These are phyloP conservation scores for Sugiyamaella japonica DNA, from an alignment of 1,139 yeast species.

Conservation along the genomic window DNA sequence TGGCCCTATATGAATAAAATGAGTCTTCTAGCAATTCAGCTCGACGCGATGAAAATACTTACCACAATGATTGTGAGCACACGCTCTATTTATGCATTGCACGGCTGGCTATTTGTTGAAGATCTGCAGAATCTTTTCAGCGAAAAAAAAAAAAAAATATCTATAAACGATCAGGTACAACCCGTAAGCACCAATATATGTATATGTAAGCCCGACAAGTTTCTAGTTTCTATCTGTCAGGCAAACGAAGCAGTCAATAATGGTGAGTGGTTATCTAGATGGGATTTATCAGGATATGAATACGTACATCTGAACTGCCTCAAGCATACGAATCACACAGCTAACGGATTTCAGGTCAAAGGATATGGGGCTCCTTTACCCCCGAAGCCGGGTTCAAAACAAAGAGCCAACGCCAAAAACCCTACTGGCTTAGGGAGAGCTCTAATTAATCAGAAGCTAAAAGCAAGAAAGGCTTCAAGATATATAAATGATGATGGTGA, in stretches of 20 bases:
- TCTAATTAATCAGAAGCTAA: constrained; percentile 70
- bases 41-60: too few relatives aligned
- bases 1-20: too few relatives aligned
- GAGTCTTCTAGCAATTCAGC: too few relatives aligned
- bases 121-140: neutral
- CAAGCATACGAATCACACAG: neutral
- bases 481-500: constrained; percentile 73
- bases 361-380: constrained; percentile 67
- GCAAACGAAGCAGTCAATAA: neutral
- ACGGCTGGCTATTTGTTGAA: neutral
- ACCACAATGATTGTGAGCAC: too few relatives aligned
- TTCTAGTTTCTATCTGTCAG: neutral
- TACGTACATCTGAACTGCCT: too few relatives aligned
- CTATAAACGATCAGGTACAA: too few relatives aligned
- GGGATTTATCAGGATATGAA: neutral
- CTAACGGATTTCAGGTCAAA: constrained; percentile 10
- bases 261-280: neutral
- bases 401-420: constrained; percentile 72
- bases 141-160: neutral
- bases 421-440: constrained; percentile 83
- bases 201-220: neutral
- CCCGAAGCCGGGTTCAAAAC: constrained; percentile 68
- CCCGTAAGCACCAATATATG: neutral
- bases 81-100: neutral
- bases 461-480: constrained; percentile 66